These are phyloP conservation scores for Xylaria curta DNA, from an alignment of 495 filamentous ascomycete species.

Conservation along the genomic window DNA sequence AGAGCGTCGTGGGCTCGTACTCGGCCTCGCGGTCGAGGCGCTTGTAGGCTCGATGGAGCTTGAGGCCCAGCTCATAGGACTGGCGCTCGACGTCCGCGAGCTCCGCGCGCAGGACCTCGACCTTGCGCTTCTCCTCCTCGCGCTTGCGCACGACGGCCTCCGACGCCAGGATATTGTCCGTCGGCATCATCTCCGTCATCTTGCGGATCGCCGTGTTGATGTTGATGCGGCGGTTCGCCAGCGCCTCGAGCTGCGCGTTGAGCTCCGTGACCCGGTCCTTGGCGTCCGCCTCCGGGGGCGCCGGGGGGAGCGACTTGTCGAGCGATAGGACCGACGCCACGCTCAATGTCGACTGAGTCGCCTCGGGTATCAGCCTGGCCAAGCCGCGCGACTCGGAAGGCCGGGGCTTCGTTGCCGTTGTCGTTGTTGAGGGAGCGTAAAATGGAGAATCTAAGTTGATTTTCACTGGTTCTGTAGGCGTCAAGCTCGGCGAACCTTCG, in stretches of 20 bases:
- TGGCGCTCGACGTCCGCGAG: conserved; percentile 79
- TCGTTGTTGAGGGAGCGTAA: conserved; percentile 25
- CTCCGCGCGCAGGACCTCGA: conserved; percentile 72
- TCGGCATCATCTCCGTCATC: conserved; percentile 69
- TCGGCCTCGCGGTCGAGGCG: conserved; percentile 67
- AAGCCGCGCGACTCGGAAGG: conserved; percentile 28
- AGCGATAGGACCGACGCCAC: conserved; percentile 36
- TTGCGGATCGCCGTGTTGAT: conserved; percentile 74
- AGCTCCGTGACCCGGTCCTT: conserved; percentile 70
- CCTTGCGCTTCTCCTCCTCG: conserved; percentile 73
- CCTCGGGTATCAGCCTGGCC: conserved; percentile 24
- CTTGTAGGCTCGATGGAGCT: conserved; percentile 81
- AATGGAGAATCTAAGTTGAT: conserved; percentile 39
- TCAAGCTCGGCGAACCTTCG: conserved; percentile 30
- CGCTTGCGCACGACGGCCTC: conserved; percentile 55
- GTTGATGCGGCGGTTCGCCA: conserved; percentile 71
- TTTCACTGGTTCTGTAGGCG: conserved; percentile 33
- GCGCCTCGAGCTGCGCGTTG: conserved; percentile 68
- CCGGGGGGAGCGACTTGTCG: conserved; percentile 63
- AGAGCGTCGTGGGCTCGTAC: conserved; percentile 75
- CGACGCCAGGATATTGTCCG: conserved; percentile 54
- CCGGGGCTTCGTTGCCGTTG: conserved; percentile 12
- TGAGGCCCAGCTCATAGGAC: conserved; percentile 86
- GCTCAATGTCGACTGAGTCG: conserved; percentile 20
- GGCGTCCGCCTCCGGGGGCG: conserved; percentile 61